Percentiles rank a stretch among this genome's conserved stretches.
These are phyloP conservation scores for Botrytis tulipae DNA, from an alignment of 2,329 filamentous ascomycete genomes.

Conservation along the genomic window DNA sequence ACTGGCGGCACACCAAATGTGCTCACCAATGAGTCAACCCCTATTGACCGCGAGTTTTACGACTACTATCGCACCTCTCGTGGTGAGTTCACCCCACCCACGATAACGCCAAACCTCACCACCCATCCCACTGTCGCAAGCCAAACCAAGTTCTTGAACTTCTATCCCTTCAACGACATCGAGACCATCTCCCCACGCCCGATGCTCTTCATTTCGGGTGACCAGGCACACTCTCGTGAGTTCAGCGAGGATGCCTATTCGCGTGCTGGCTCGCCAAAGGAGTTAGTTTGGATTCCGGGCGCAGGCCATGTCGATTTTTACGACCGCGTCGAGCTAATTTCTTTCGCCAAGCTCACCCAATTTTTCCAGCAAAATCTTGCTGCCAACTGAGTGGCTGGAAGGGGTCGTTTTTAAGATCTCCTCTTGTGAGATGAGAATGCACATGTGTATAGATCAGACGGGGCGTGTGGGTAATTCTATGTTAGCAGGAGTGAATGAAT, in stretches of 20 bases:
- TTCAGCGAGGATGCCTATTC: background rate
- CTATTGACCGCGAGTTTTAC: background rate
- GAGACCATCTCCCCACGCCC: background rate
- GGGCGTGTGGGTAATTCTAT: background rate
- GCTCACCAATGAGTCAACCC: background rate
- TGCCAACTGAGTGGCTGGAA: background rate
- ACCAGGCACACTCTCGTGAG: background rate
- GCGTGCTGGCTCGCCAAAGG: background rate
- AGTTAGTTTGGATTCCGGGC: background rate
- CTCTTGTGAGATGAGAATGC: background rate
- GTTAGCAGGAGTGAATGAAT: background rate
- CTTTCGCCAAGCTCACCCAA: background rate
- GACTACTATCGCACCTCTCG: background rate
- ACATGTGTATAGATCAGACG: background rate
- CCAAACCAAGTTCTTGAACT: background rate
- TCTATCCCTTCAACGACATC: background rate
- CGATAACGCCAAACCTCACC: background rate
- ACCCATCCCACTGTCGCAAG: background rate
- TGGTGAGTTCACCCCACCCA: background rate
- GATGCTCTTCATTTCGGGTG: background rate
- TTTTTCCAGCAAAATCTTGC: background rate
- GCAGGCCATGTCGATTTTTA: background rate
- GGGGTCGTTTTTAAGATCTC: accelerated
- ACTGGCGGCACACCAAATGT: background rate
- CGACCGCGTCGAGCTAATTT: background rate